Base-by-base conservation (phyloP, 129 eudicot species). In the Tagetes erecta region DNA sequence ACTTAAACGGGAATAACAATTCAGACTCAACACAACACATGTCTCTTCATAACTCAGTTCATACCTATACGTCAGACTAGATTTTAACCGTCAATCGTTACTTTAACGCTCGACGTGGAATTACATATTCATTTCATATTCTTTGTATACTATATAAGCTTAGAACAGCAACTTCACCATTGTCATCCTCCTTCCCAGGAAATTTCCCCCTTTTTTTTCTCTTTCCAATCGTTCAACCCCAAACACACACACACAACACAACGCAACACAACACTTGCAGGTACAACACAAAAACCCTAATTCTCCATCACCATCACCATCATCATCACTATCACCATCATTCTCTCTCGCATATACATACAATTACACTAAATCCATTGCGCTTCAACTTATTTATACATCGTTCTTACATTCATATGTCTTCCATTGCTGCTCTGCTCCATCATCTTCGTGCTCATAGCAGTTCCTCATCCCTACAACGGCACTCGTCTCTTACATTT, bases 371-470 rank as follows among this genome's bases (percentile, higher is more conserved):
- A 57, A 66, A 13, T 34, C 46, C 60, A 64, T 44, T 74, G 34
- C 50, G 45, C 74, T 57, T 62, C 73, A 68, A 30, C 59, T 30
- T 53, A 67, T 51, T 47, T 41, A 41, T 60, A 50, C 34, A 31
- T 49, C 59, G 55, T 73, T 72, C 56, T 70, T 68, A 57, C 80
- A 84, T 72, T 86, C 83, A 79, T 82, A 85, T 86, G 86, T 82
- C 84, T 82, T 64, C 78, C 76, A 60, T 69, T 78, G 83, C 55
- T 60, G 64, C 14, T 70, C 78, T 75, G 76, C 76, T 73, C 76
- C 78, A 58, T 73, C 71, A 41, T 71, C 79, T 55, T 66, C 68
- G 20, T 62, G 44, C 53, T 68, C 42, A 8, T 74, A 77, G 53
- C 30, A 20, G 27, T 20, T 20, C 27, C 27, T 75, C 81, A 37